Conservation (phyloP, 306 rosid species). For the Fragaria vesca region DNA sequence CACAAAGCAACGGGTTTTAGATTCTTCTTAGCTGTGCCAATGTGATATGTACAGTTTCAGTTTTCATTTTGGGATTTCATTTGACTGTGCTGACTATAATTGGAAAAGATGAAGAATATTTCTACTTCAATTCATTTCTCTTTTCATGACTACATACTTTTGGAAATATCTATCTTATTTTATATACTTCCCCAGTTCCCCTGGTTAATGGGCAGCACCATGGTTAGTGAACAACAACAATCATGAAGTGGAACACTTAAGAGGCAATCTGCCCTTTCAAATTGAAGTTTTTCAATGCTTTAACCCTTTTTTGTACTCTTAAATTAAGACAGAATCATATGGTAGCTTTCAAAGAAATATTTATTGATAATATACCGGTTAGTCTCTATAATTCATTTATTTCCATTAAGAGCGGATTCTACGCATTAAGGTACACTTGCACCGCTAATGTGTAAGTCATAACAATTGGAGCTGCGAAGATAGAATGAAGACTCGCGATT, state of each 20-base stretch:
- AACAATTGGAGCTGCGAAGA: too few relatives aligned
- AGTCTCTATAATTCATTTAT: neutral
- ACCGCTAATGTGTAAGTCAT: too few relatives aligned
- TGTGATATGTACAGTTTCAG: constrained; percentile 6
- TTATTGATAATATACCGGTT: neutral
- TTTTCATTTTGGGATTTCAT: constrained; percentile 33
- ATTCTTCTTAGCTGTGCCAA: constrained; percentile 24
- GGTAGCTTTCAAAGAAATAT: neutral
- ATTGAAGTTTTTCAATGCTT: constrained; percentile 16
- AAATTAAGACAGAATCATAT: constrained; percentile 3
- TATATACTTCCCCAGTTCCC: neutral
- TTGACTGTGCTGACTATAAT: constrained; percentile 16
- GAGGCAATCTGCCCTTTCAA: neutral
- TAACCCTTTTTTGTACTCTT: neutral
- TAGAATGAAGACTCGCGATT: too few relatives aligned
- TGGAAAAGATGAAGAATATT: constrained; percentile 21
- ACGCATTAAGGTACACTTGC: too few relatives aligned
- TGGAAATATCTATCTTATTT: neutral
- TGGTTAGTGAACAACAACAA: neutral
- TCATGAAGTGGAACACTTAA: neutral
- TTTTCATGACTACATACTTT: neutral
- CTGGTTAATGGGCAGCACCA: constrained; percentile 15
- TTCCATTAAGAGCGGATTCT: too few relatives aligned
- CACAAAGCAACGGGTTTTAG: neutral
- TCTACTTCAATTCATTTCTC: constrained; percentile 6